Evolutionary conservation across 2,329 filamentous ascomycete species (phyloP), one percentile per base, ranked within the genome.

Genomic region (Grosmannia huntii): DNA sequence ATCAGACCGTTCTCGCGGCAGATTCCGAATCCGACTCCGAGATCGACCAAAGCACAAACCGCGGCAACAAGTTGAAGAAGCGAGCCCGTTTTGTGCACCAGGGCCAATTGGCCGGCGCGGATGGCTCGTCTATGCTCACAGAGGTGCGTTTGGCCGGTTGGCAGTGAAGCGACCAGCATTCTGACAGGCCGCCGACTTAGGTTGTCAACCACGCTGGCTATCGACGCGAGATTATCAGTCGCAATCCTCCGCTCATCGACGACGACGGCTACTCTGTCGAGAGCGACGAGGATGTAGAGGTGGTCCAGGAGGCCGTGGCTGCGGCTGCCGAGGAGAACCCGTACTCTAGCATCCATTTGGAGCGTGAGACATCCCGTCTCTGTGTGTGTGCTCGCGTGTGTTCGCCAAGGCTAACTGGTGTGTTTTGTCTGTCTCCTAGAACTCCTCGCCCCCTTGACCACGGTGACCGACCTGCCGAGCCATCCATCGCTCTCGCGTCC

Each of bases 1-100:
- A 53, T n/a, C 28, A 38, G 14, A 1, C n/a, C 11, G 7, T 5
- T 21, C 19, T 53, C 31, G 25, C 38, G 5, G 7, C 71, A 90
- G 88, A 89, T 62, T 89, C 85, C 65, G 88, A 91, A 68, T 89
- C 86, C 60, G 89, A 92, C 70, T 83, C 84, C 60, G 80, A 83
- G 57, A 84, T 90, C 65, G 79, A 84, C 60, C 77, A 80, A 65
- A 81, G 80, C 65, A 86, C 83, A 59, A 90, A 90, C 70, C 84
- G 87, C 67, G 87, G 86, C 61, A 83, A 89, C 70, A 92, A 91
- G 69, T 76, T 92, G 52, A 89, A 90, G 75, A 87, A 83, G 69
- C 80, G 83, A 65, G 84, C 88, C 51, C 80, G 83, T 64, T 88
- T 88, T 67, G 80, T 87, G 52, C 84, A 82, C 65, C 78, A 84